Evolutionary conservation across 495 filamentous ascomycete species (phyloP).

Genomic region (Annulohypoxylon moriforme): DNA sequence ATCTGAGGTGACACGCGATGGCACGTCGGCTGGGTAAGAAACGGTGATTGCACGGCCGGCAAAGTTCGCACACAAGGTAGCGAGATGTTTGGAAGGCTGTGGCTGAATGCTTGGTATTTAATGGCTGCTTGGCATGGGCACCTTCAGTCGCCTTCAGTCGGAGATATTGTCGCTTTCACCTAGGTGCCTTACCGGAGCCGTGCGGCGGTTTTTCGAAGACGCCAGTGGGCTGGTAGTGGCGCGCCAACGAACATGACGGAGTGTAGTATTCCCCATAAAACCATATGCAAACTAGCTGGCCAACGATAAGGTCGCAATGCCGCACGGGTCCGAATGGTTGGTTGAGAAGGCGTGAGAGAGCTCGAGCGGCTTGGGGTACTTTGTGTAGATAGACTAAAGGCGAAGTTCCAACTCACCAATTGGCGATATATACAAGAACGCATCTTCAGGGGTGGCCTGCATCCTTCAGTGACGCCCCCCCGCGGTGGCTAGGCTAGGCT

Average conservation of each 20-base stretch:
- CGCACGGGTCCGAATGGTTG: constrained; percentile 62
- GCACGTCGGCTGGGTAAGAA: constrained; percentile 31
- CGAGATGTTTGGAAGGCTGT: constrained; percentile 26
- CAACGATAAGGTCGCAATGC: constrained; percentile 53
- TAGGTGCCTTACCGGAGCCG: constrained; percentile 35
- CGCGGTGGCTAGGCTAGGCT: constrained; percentile 30
- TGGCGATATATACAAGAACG: constrained; percentile 60
- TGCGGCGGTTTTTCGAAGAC: constrained; percentile 38
- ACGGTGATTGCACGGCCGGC: constrained; percentile 26
- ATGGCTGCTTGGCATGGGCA: constrained; percentile 33
- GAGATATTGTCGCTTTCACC: constrained; percentile 7
- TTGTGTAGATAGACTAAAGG: constrained; percentile 35
- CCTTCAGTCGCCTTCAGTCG: constrained; percentile 9
- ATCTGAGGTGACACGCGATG: constrained; percentile 39
- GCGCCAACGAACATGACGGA: constrained; percentile 38
- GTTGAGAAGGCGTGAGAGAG: constrained; percentile 44
- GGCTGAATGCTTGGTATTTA: constrained; percentile 35
- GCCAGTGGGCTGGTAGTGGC: constrained; percentile 42
- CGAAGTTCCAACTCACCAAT: constrained; percentile 59
- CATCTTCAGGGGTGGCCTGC: constrained; percentile 58
- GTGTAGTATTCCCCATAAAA: constrained; percentile 44
- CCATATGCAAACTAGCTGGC: constrained; percentile 46
- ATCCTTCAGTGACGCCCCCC: constrained; percentile 40
- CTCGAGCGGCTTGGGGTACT: constrained; percentile 30
- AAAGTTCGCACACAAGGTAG: constrained; percentile 26